Conservation (phyloP, 2,329 filamentous ascomycete genomes). For the Coleophoma cylindrospora region DNA sequence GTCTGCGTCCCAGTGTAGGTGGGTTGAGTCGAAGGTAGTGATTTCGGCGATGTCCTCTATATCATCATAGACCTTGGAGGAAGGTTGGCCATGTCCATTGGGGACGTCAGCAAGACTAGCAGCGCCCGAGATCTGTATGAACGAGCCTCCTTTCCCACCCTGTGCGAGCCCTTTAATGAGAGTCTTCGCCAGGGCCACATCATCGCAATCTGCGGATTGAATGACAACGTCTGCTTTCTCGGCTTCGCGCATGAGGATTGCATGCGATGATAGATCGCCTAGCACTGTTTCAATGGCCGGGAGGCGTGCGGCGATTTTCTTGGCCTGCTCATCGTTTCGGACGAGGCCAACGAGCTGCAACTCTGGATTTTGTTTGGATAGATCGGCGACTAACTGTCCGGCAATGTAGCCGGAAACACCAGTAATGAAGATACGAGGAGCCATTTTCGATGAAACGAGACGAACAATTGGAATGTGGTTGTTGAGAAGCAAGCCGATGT, state of each 20-base stretch:
- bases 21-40: conserved; percentile 35
- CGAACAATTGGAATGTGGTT: too few species aligned
- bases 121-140: conserved; percentile 13
- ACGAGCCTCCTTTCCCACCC: conserved; percentile 3
- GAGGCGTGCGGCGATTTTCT: conserved; percentile 5
- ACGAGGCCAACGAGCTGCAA: conserved; percentile 10
- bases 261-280: conserved; percentile 8
- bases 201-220: conserved; percentile 7
- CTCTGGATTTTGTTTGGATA: conserved; percentile 8
- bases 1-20: conserved; percentile 48
- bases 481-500: too few species aligned
- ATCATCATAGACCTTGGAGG: conserved; percentile 39
- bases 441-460: conserved; percentile 3
- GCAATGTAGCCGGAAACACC: conserved; percentile 15
- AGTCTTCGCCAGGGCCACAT: neutral
- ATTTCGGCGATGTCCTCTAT: conserved; percentile 36
- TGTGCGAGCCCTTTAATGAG: conserved; percentile 8
- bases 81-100: conserved; percentile 11
- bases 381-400: conserved; percentile 5
- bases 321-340: conserved; percentile 7
- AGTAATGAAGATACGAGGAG: conserved; percentile 11
- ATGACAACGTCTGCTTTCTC: conserved; percentile 10
- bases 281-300: conserved; percentile 7
- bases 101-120: conserved; percentile 2
- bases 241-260: conserved; percentile 7